Evolutionary conservation across 176 grass and related monocot species (phyloP), one percentile per base, ranked within the genome.

Genomic region (Elaeis guineensis): DNA sequence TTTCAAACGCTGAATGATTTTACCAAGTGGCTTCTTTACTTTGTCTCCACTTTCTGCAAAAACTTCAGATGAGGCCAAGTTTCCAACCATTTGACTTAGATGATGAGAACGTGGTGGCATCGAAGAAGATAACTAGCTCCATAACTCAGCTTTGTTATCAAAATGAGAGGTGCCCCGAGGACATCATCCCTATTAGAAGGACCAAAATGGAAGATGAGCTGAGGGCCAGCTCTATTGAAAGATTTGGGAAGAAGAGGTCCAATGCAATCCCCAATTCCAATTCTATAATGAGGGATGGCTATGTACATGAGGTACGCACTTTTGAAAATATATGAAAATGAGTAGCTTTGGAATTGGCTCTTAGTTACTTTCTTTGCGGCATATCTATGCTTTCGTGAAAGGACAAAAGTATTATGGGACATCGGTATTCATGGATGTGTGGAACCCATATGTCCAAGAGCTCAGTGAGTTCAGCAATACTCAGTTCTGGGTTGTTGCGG

Each of bases 191-290:
- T 12, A 35, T 61, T 30, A 35, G 58, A 24, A 35, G 58, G 58
- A 61, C 16, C n/a, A 32, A 16, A 17, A 32, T 22, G 24, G 25
- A 60, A n/a, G 58, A 61, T 35, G 25, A 35, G 16, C 28, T 61
- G 30, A 61, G 26, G 58, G 58, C 58, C 58, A 61, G 16, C 58
- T 61, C 58, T 32, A 17, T 61, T 16, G 30, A 61, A 61, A 61
- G 58, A 32, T 61, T 18, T 61, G 58, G 58, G 16, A 61, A 32
- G 16, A 61, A 61, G 58, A 61, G 30, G 15, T 23, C 23, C 58
- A 61, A 12, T 8, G 26, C 1, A 32, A 2, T 32, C 26, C 25
- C 58, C 28, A 61, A 61, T 28, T 17, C 26, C 24, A 32, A 18
- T 9, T 30, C 25, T 32, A 23, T 32, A 35, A 1, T 0, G 1